Base-by-base conservation (phyloP, 2,329 filamentous ascomycete genomes). In the Sporothrix variecibatus region DNA sequence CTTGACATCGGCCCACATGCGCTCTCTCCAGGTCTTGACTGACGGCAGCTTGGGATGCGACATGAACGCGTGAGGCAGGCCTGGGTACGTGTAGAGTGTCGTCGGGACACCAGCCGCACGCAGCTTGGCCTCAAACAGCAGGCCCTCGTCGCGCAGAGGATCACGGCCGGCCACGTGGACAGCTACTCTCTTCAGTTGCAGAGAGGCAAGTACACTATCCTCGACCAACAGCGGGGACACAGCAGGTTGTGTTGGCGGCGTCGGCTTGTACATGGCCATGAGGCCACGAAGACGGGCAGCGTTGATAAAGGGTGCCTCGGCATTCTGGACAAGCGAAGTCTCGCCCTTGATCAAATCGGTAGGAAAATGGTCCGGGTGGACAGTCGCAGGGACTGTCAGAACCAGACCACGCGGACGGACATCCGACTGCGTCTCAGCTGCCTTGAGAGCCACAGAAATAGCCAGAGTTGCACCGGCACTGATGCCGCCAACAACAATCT, bases 401-500 rank as follows among this genome's bases (percentile, higher is more conserved):
- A 72, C 56, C 23, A 56, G 49, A 9, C 64, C 68, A 8, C 46
- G 46, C 1, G 43, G 67, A 12, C 43, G 46, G 28, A 38, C 31
- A n/a, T 28, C 28, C 28, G 67, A n/a, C 43, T 49, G 20, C 43
- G 46, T 38, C 67, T 53, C 51, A 6, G 82, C 82, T 78, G 0
- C 84, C 83, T 3, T 84, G 79, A 17, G 87, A 64, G 60, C 71
- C 3, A 72, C 58, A 2, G 58, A 38, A 17, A 67, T 65, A 17
- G 60, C 58, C 28, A 65, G 72, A 78, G 80, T 0, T 79, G 82
- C 2, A 15, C 86, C 86, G 0, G 85, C 84, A 0, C 85, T 86
- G 23, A 85, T 81, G 1, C 86, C 86, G 5, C 85, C 84, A 0
- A 87, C 79, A 0, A 86, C 77, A 2, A 87, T 76, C 1, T 79